phyloP scores from a whole-genome alignment of 1,139 yeast genomes.

The Sugiyamaella castrensis region DNA sequence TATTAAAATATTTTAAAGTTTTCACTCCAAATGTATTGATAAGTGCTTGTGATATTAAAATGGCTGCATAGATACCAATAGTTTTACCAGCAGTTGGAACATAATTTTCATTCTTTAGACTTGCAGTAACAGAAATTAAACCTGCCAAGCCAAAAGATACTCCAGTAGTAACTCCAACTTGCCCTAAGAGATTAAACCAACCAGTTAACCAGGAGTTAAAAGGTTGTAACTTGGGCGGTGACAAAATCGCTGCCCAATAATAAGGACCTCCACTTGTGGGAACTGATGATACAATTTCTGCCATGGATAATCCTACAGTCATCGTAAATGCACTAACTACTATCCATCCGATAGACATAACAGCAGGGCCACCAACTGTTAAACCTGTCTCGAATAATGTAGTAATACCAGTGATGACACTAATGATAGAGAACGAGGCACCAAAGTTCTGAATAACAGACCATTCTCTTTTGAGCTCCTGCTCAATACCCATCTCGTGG shows the following conservation, averaged over 20 bases:
- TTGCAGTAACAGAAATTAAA: slow-evolving; percentile 27
- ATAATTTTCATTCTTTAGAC: slow-evolving; percentile 30
- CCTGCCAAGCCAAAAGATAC: slow-evolving; percentile 27
- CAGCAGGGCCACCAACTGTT: slow-evolving; percentile 38
- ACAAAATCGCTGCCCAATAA: slow-evolving; percentile 29
- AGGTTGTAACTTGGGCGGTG: slow-evolving; percentile 26
- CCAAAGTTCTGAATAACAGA: slow-evolving; percentile 49
- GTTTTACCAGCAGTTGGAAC: slow-evolving; percentile 42
- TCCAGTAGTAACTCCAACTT: slow-evolving; percentile 24
- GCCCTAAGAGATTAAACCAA: slow-evolving; percentile 21
- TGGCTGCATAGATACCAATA: slow-evolving; percentile 44
- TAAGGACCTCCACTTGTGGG: slow-evolving; percentile 52
- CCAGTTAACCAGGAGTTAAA: slow-evolving; percentile 24
- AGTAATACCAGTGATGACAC: slow-evolving; percentile 46
- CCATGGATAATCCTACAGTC: slow-evolving; percentile 55
- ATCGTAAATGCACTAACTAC: slow-evolving; percentile 55
- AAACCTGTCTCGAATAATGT: slow-evolving; percentile 27
- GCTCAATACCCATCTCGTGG: slow-evolving; percentile 53
- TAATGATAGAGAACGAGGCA: slow-evolving; percentile 53
- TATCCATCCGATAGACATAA: slow-evolving; percentile 70
- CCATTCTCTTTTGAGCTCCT: slow-evolving; percentile 47
- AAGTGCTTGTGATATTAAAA: slow-evolving; percentile 41
- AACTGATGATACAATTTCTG: slow-evolving; percentile 61
- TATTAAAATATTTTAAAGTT: slow-evolving; percentile 26
- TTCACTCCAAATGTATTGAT: slow-evolving; percentile 35